Conservation (phyloP, 2,329 filamentous ascomycete genomes). For the Aaosphaeria pasadenensis region DNA sequence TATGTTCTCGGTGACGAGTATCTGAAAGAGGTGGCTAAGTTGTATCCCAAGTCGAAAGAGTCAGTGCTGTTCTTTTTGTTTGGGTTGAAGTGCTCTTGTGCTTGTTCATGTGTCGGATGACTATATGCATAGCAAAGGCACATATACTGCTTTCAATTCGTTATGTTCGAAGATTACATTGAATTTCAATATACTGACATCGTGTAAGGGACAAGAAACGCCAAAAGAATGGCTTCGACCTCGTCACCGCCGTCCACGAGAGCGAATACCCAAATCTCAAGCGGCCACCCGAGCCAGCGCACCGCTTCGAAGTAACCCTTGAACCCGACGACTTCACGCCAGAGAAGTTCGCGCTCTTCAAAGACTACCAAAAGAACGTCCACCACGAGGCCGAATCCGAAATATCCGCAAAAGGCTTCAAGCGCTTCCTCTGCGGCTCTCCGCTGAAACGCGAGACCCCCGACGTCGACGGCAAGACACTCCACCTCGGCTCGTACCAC, state of each 20-base stretch:
- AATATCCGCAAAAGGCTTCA: constrained; percentile 62
- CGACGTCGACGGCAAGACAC: constrained; percentile 48
- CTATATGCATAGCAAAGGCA: no score
- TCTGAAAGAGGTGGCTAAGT: constrained; percentile 59
- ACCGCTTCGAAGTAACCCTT: constrained; percentile 66
- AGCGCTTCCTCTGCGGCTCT: constrained; percentile 70
- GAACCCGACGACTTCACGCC: constrained; percentile 69
- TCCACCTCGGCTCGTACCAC: constrained; percentile 70
- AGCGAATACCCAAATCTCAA: constrained; percentile 57
- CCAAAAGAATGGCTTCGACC: constrained; percentile 65
- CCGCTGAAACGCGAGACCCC: constrained; percentile 54
- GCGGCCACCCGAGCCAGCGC: constrained; percentile 61
- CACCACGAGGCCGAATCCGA: constrained; percentile 64
- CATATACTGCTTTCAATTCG: no score
- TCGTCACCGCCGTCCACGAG: constrained; percentile 67
- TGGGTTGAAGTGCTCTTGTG: neutral
- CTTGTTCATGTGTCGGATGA: no score
- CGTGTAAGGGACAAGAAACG: constrained; percentile 53
- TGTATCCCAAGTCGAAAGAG: constrained; percentile 66
- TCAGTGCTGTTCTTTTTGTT: constrained; percentile 33
- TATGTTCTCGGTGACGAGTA: constrained; percentile 69
- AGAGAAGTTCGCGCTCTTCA: constrained; percentile 71
- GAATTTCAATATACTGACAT: neutral
- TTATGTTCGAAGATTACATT: no score
- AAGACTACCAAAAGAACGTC: constrained; percentile 72